Percentiles rank a stretch among this genome's conserved stretches.
Conservation (phyloP, 2,329 filamentous ascomycete species). For the Neocatenulostroma microsporum region DNA sequence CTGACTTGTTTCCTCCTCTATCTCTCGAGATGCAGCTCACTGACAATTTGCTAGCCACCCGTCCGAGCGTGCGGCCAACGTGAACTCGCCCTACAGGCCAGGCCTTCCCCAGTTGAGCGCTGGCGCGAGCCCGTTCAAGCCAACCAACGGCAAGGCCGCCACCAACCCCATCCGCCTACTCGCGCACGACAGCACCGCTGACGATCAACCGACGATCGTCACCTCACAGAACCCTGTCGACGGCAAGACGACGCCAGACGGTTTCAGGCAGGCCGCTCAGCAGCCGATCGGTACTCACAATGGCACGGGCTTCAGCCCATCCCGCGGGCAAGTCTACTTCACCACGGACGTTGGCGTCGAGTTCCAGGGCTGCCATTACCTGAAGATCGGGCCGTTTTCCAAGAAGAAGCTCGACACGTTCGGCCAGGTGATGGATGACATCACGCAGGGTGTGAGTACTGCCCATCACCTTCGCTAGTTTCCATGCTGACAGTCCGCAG, state of each 20-base stretch:
- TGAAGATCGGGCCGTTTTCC: conserved; percentile 12
- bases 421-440: conserved; percentile 9
- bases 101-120: conserved; percentile 5
- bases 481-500: conserved; percentile 19
- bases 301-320: conserved; percentile 3
- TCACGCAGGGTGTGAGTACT: too few relatives aligned
- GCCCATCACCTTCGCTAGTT: too few relatives aligned
- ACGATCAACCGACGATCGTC: conserved; percentile 11
- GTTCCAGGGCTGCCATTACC: conserved; percentile 18
- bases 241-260: conserved; percentile 3
- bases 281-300: conserved; percentile 17
- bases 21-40: not conserved
- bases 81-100: not conserved
- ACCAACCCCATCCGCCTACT: conserved; percentile 11
- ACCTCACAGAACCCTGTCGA: conserved; percentile 2
- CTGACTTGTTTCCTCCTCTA: not conserved
- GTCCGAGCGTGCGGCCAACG: conserved; percentile 3
- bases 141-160: conserved; percentile 3
- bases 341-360: conserved; percentile 18
- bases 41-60: conserved; percentile 3
- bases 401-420: conserved; percentile 1
- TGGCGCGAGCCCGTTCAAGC: conserved; percentile 7
- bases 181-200: conserved; percentile 13
- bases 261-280: conserved; percentile 3
- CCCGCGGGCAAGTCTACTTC: conserved; percentile 12